Evolutionary conservation across 2,329 filamentous ascomycete species (phyloP).

Genomic region (Penicillium psychrosexuale): DNA sequence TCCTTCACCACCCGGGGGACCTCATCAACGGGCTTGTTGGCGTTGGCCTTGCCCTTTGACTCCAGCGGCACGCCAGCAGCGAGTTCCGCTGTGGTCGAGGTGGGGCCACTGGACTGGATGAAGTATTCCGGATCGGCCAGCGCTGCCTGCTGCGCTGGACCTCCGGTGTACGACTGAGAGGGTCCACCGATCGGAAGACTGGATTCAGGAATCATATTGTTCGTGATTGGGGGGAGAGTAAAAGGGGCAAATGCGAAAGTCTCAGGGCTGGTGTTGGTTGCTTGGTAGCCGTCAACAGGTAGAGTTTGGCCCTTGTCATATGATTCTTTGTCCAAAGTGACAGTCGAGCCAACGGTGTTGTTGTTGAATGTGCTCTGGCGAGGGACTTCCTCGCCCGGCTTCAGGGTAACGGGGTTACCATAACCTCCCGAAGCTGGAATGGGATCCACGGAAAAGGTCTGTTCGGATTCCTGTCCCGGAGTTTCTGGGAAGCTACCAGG

Average conservation of each 20-base stretch:
- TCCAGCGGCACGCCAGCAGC: conserved; percentile 47
- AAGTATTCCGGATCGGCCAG: conserved; percentile 51
- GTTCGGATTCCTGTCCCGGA: conserved; percentile 53
- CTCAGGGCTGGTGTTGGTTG: conserved; percentile 31
- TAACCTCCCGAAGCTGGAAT: conserved; percentile 56
- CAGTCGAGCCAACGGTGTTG: conserved; percentile 67
- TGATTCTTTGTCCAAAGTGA: conserved; percentile 71
- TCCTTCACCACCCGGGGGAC: no score
- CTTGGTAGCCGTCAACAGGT: conserved; percentile 41
- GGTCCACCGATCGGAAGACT: conserved; percentile 65
- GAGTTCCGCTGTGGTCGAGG: conserved; percentile 46
- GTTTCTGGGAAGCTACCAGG: conserved; percentile 73
- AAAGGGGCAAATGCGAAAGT: conserved; percentile 46
- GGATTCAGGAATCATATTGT: conserved; percentile 75
- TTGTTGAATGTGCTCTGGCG: conserved; percentile 60
- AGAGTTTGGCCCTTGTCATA: conserved; percentile 71
- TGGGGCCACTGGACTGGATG: conserved; percentile 52
- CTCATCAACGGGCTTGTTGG: no score
- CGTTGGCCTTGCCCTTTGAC: conserved; percentile 25
- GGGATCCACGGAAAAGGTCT: conserved; percentile 51
- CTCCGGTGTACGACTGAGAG: conserved; percentile 19
- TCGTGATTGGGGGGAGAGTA: conserved; percentile 55
- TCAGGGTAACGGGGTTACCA: conserved; percentile 76
- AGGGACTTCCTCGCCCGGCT: conserved; percentile 78
- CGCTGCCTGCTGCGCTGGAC: conserved; percentile 23